Evolutionary conservation across 1,284 basidiomycete genomes (phyloP), one percentile per base, ranked within the genome.

Genomic region (Rhodotorula sp.): DNA sequence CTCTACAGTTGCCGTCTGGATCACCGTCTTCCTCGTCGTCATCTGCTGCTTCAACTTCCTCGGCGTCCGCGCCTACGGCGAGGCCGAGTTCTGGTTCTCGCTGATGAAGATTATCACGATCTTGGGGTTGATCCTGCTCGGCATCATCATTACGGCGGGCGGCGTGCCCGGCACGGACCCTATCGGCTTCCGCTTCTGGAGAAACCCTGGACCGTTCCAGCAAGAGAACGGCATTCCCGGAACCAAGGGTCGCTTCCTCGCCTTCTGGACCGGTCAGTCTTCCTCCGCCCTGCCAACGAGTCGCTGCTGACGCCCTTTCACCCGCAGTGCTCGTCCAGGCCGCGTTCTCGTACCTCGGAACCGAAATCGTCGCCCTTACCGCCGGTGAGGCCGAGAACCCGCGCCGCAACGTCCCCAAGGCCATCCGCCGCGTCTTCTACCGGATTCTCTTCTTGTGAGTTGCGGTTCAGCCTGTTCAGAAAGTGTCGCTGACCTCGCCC

Each of bases 291-390:
- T 52, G 37, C 16, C 54, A 58, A 91, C 50, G n/a, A 37, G 30
- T 30, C 6, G 53, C 13, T 59, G 22, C 59, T 47, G 48, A 22
- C 46, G 7, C 28, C 7, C 53, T 30, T 31, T 8, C 9, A 16
- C 30, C 10, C 88, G 82, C 83, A 34, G 24, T 44, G 16, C 40
- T 44, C 40, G 40, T 44, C 22, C 24, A 85, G 78, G 89, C 91
- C 18, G 88, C 87, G 4, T 94, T 91, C 83, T 90, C 89, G 4
- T 90, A 88, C 83, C 87, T 89, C 76, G 90, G 89, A 50, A 88
- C 91, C 81, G 91, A 94, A 77, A 84, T 92, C 68, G 88, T 92
- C 46, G 88, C 88, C 15, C 86, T 90, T 50, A 50, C 34, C 62
- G 54, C n/a, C 28, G 48, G 8, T 30, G 22, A 18, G 40, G 13